Evolutionary conservation across 305 asterid species (phyloP).

Genomic region (Fraxinus dipetala): DNA sequence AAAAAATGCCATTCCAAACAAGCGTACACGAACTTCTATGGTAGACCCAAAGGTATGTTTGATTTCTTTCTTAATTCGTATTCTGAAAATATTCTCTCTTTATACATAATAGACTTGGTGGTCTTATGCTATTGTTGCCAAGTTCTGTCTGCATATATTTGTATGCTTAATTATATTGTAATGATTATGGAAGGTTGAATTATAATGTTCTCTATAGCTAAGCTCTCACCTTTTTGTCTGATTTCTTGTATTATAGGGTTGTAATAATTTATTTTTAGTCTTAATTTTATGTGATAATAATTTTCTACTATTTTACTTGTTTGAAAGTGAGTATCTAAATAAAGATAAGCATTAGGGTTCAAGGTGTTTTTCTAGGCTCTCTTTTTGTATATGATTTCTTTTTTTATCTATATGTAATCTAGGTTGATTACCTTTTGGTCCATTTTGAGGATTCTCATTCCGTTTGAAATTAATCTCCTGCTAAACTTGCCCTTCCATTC

Average conservation of each 20-base stretch:
- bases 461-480: background rate
- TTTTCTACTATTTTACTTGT: constrained; percentile 10
- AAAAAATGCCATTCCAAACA: constrained; percentile 64
- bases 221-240: constrained; percentile 16
- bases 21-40: constrained; percentile 93
- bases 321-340: constrained; percentile 10
- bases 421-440: background rate
- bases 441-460: background rate
- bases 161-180: background rate
- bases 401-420: background rate
- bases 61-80: constrained; percentile 17
- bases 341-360: background rate
- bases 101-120: constrained; percentile 6
- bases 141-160: constrained; percentile 2
- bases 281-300: constrained; percentile 11
- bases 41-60: constrained; percentile 61
- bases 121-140: constrained; percentile 1
- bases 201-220: constrained; percentile 13
- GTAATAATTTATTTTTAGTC: constrained; percentile 11
- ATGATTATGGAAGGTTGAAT: background rate
- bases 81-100: constrained; percentile 15
- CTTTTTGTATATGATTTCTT: background rate
- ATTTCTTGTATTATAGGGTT: constrained; percentile 18
- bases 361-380: background rate
- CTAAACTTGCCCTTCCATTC: background rate